Base-by-base conservation (phyloP, 2,329 filamentous ascomycete genomes). In the Pyrenochaeta sp. region DNA sequence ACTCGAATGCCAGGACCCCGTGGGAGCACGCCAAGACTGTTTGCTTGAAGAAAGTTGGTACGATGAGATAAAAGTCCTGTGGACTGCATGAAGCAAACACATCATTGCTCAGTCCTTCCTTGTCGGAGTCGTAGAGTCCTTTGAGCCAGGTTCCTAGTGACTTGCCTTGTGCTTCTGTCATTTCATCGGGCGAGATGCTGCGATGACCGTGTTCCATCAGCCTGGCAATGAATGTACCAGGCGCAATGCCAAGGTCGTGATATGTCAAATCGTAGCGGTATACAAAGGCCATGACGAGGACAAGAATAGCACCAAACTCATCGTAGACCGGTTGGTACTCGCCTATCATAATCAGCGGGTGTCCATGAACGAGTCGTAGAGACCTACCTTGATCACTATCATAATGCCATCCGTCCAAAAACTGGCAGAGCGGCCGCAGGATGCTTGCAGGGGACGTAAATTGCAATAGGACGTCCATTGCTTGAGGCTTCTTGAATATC, bases 261-360 rank as follows among this genome's bases (percentile, higher is more conserved):
- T 78, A 74, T 0, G 78, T 80, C 7, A 94, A 75, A 37, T 83
- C 81, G 60, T 92, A 93, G 10, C 90, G 85, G 63, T 90, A 82
- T n/a, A 87, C 81, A 52, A 91, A 86, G 0, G 87, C 87, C 37
- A 92, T 71, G 0, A 91, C 79, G 2, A 94, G 75, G 1, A 94
- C 78, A 6, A 94, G 72, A 11, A 92, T 85, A 0, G 87, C 84
- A 1, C 89, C 88, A 55, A 93, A 94, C 58, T 95, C 90, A 61
- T 94, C 90, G 58, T 94, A 94, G 0, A 91, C 84, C 0, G 89
- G 89, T 64, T 93, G 89, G 58, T 90, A 90, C 63, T 94, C 90
- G 39, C 84, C 85, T 77, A 22, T 2, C 10, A 26, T 10, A 7
- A 48, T 66, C 35, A 69, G 57, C 44, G 14, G 1, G 2, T 17